Percentiles rank a stretch among this genome's conserved stretches.
Conservation (phyloP, 805 yeast genomes). For the Wickerhamomyces bovis region DNA sequence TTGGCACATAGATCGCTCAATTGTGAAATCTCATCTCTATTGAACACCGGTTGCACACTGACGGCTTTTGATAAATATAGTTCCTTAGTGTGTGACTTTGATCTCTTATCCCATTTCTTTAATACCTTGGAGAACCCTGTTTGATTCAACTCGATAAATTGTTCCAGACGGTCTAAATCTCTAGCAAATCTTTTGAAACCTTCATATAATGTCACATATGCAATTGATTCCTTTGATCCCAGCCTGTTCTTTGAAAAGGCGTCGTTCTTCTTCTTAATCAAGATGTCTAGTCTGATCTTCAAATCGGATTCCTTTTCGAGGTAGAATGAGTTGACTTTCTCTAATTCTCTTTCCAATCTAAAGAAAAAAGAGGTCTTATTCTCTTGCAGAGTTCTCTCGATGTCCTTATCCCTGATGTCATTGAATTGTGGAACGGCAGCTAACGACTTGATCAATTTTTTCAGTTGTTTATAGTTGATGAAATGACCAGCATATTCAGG, state of each 20-base stretch:
- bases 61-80: slow-evolving; percentile 87
- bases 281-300: slow-evolving; percentile 68
- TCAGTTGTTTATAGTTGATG: slow-evolving; percentile 89
- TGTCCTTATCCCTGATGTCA: slow-evolving; percentile 20
- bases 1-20: slow-evolving; percentile 70
- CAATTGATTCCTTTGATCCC: slow-evolving; percentile 58
- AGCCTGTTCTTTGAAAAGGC: slow-evolving; percentile 37
- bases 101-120: slow-evolving; percentile 97
- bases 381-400: slow-evolving; percentile 63
- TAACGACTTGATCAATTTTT: slow-evolving; percentile 38
- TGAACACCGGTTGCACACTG: slow-evolving; percentile 94
- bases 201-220: slow-evolving; percentile 77
- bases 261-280: slow-evolving; percentile 64
- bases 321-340: slow-evolving; percentile 90
- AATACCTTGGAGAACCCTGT: slow-evolving; percentile 94
- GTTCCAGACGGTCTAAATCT: slow-evolving; percentile 84
- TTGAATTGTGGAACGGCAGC: slow-evolving; percentile 42
- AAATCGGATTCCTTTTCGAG: slow-evolving; percentile 87
- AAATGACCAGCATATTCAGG: slow-evolving; percentile 94
- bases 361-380: slow-evolving; percentile 86
- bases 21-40: slow-evolving; percentile 77
- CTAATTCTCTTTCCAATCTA: slow-evolving; percentile 88
- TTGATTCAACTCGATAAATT: slow-evolving; percentile 89
- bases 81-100: slow-evolving; percentile 92
- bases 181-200: slow-evolving; percentile 86